These are phyloP conservation scores for Coprinopsis sp. DNA, from an alignment of 768 basidiomycete genomes.

Conservation along the genomic window DNA sequence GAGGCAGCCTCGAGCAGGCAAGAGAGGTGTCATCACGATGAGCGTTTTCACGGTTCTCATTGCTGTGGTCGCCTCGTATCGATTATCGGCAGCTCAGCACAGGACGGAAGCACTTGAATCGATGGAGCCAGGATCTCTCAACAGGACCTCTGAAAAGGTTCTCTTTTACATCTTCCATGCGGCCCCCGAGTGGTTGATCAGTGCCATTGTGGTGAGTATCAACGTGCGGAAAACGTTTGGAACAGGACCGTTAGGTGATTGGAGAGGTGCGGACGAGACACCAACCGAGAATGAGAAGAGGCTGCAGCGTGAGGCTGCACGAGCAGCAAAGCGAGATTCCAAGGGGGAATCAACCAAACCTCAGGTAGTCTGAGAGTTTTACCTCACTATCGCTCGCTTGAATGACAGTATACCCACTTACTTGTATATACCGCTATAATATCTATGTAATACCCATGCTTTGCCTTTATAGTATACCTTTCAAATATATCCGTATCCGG, in stretches of 20 bases:
- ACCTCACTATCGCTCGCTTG: too few species aligned
- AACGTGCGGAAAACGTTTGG: constrained; percentile 29
- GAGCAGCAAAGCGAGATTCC: too few species aligned
- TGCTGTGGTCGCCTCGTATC: too few species aligned
- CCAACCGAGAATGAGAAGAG: too few species aligned
- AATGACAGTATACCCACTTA: too few species aligned
- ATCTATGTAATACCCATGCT: too few species aligned
- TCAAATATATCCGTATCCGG: too few species aligned
- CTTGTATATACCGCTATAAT: too few species aligned
- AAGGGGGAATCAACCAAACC: too few species aligned
- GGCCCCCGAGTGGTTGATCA: constrained; percentile 36
- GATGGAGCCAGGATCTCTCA: constrained; percentile 24
- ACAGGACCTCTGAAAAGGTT: constrained; percentile 29
- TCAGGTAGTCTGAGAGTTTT: too few species aligned
- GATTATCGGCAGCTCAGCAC: constrained; percentile 31
- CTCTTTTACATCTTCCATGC: constrained; percentile 39
- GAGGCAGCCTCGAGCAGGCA: background rate
- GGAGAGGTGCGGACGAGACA: background rate
- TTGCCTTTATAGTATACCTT: too few species aligned
- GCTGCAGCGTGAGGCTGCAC: too few species aligned
- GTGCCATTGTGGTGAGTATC: constrained; percentile 20
- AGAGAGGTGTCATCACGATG: background rate
- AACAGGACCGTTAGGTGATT: constrained; percentile 29
- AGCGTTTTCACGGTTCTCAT: background rate
- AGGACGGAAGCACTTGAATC: constrained; percentile 28